Evolutionary conservation across 805 yeast genomes (phyloP), one percentile per base, ranked within the genome.

Genomic region (Barnettozyma pratensis): DNA sequence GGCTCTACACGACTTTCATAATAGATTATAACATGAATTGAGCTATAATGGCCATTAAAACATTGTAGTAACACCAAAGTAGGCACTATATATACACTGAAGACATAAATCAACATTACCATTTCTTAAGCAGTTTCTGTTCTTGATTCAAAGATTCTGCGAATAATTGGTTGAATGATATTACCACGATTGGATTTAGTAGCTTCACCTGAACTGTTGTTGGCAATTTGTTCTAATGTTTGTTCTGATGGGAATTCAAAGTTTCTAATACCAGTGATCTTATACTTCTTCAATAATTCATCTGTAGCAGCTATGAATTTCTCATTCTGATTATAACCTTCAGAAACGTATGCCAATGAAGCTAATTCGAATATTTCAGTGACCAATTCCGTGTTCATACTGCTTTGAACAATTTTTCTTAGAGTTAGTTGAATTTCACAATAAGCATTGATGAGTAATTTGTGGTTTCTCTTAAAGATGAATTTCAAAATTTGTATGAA

Each of bases 331-430:
- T 45, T 7, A 39, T 57, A 59, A 7, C 57, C 63, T 5, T 60
- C 59, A 37, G 56, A 53, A 26, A 56, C 46, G 10, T 38, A 67
- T 3, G 72, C 64, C 9, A 70, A 54, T 1, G 65, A 59, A 0
- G 69, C 65, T 34, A 66, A 59, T 11, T 63, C 64, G 19, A 66
- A 62, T 30, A 62, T 54, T 30, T 60, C 62, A 11, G 65, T 63
- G 1, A 61, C 48, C 10, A 69, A 53, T 10, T 68, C 59, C 10
- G 58, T 46, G 3, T 60, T 46, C 12, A 49, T 43, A 2, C 56
- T 36, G 19, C 43, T 35, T 5, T 50, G 41, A 6, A 57, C 42
- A 25, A 54, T 29, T 37, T 54, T 58, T 51, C 72, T 67, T n/a
- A 69, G 39, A 7, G 63, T 65, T 7, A 49, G 45, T 40, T 63